Base-by-base conservation (phyloP, 1,284 basidiomycete species). In the Phellopilus nigrolimitatus region DNA sequence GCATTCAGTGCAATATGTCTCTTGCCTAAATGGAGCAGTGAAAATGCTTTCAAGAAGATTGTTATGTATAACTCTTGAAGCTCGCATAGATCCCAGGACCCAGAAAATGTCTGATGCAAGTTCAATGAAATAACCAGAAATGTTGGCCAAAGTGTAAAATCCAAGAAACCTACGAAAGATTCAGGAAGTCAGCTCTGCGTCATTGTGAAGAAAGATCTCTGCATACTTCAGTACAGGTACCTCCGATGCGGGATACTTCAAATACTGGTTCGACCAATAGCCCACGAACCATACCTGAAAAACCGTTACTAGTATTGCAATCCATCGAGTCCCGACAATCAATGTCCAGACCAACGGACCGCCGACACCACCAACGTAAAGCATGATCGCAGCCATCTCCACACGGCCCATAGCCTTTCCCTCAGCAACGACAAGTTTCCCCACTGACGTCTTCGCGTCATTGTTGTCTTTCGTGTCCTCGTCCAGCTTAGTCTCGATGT, bases 391-490 rank as follows among this genome's bases (percentile, higher is more conserved):
- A 1, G 55, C 31, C 51, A 67, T 59, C 51, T 70, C 62, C 8
- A 72, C 68, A 37, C 69, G 62, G 17, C 72, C 73, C 48, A 72
- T 65, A 3, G 67, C 65, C 57, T 70, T 69, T 58, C 74, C 72
- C 53, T 73, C 72, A n/a, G 64, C 68, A 36, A 70, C 62, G 33
- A 73, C 60, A 8, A 74, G 61, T 41, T 65, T 64, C 0, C 64
- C 64, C 4, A 57, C 56, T 21, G 57, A 41, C 10, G 53, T 55
- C 28, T 49, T 55, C 31, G 62, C 13, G 12, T 36, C 30, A 24
- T 41, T 19, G 31, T 36, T 51, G 22, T 44, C 31, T 21, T 41
- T 13, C 1, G n/a, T 34, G 28, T 19, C 24, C 30, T 50, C 53
- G 19, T 49, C 53, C 13, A 49, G 10, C 33, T 54, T 41, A n/a